phyloP scores from a whole-genome alignment of 257 asterid genomes.

The Nicotiana tomentosiformis region DNA sequence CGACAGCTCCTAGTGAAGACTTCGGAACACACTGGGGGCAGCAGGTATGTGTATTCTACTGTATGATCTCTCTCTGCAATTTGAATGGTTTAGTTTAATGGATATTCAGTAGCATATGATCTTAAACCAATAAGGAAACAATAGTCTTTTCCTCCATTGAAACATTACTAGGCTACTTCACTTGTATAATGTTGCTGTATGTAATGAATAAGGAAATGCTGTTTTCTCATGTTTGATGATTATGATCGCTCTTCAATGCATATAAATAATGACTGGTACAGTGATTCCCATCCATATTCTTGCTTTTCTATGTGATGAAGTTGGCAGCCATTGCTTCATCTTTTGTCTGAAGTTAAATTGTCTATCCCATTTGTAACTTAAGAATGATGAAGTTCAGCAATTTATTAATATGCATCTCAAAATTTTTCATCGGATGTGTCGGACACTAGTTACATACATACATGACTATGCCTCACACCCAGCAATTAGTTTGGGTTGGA shows the following conservation, averaged over 20 bases:
- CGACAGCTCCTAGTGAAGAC: constrained; percentile 76
- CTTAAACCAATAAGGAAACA: not conserved
- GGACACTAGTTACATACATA: not conserved
- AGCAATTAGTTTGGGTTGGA: not conserved
- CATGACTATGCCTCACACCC: not conserved
- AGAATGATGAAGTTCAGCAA: not conserved
- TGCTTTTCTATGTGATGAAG: not conserved
- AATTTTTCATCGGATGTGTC: not conserved
- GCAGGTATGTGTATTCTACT: constrained; percentile 48
- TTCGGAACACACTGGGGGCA: constrained; percentile 94
- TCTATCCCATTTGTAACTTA: not conserved
- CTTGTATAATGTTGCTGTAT: not conserved
- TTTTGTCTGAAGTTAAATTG: not conserved
- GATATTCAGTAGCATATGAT: not conserved
- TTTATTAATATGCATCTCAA: not conserved
- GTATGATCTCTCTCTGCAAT: not conserved
- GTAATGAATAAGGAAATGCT: not conserved
- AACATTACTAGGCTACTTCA: not conserved
- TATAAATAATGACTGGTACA: not conserved
- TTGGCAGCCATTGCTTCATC: not conserved
- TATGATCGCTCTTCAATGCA: not conserved
- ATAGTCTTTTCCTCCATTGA: not conserved
- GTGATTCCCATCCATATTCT: not conserved
- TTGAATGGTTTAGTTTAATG: not conserved
- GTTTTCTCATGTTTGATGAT: not conserved